Conservation (phyloP, 768 basidiomycete genomes). For the Rhizopogon vinicolor region DNA sequence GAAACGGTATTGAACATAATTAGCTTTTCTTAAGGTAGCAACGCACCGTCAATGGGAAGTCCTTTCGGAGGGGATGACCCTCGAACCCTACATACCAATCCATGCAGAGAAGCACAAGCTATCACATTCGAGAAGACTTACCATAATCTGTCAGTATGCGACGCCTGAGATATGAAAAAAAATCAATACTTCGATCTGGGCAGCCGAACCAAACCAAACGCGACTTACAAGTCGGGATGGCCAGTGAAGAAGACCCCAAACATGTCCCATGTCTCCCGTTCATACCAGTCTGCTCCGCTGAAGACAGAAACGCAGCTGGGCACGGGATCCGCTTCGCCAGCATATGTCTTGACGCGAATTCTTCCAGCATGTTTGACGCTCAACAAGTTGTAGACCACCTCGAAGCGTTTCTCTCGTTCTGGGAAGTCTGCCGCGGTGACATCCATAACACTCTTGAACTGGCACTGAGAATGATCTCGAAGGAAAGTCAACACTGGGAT, state of each 20-base stretch:
- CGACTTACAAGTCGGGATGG: slow-evolving; percentile 90
- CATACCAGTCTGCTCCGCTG: slow-evolving; percentile 97
- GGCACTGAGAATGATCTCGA: slow-evolving; percentile 92
- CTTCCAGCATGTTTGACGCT: slow-evolving; percentile 75
- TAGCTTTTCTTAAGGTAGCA: not conserved
- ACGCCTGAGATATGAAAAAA: slow-evolving; percentile 46
- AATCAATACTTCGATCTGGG: not conserved
- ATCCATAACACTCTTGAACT: slow-evolving; percentile 91
- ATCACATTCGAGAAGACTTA: slow-evolving; percentile 19
- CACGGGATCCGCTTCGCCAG: slow-evolving; percentile 87
- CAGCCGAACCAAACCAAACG: not conserved
- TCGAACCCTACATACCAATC: slow-evolving; percentile 65
- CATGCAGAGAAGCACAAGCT: not conserved
- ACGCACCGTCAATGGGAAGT: slow-evolving; percentile 93
- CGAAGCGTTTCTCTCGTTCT: slow-evolving; percentile 88
- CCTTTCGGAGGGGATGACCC: slow-evolving; percentile 95
- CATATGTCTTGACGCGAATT: slow-evolving; percentile 96
- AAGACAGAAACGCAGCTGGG: slow-evolving; percentile 79
- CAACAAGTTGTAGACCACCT: slow-evolving; percentile 94
- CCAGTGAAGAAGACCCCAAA: slow-evolving; percentile 94
- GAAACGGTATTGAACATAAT: not conserved
- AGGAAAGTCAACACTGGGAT: slow-evolving; percentile 87
- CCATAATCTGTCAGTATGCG: slow-evolving; percentile 99
- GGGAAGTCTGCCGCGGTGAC: slow-evolving; percentile 96
- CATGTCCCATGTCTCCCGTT: slow-evolving; percentile 97